Percentiles rank a stretch among this genome's conserved stretches.
These are phyloP conservation scores for Euphorbia tirucalli DNA, from an alignment of 345 rosid genomes.

Conservation along the genomic window DNA sequence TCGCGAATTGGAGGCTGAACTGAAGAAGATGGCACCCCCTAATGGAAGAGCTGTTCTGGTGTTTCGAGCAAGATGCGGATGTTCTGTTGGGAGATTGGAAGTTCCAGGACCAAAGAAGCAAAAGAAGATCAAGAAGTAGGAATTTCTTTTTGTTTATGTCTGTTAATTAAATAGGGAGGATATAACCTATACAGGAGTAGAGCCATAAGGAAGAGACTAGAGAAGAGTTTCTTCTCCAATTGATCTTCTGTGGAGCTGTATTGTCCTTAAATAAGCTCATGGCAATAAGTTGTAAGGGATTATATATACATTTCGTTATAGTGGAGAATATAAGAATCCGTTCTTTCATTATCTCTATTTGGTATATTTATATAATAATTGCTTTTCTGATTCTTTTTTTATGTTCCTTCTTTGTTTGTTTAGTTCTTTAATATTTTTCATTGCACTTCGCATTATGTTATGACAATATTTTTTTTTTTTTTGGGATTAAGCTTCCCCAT, in stretches of 20 bases:
- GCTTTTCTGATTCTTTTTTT: constrained; percentile 15
- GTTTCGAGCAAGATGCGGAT: constrained; percentile 66
- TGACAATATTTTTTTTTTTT: constrained; percentile 6
- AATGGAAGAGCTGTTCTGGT: constrained; percentile 71
- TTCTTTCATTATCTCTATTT: constrained; percentile 27
- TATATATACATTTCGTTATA: constrained; percentile 38
- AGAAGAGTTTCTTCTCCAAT: constrained; percentile 39
- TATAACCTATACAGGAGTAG: constrained; percentile 37
- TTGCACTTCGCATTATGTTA: background rate
- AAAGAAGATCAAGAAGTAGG: constrained; percentile 79
- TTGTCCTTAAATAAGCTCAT: constrained; percentile 47
- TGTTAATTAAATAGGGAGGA: constrained; percentile 23
- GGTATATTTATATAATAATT: constrained; percentile 12
- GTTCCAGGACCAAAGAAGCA: constrained; percentile 77
- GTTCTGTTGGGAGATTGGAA: constrained; percentile 73
- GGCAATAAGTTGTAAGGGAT: constrained; percentile 44
- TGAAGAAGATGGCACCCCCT: constrained; percentile 78
- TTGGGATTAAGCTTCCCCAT: background rate
- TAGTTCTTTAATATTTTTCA: background rate
- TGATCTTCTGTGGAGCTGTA: constrained; percentile 30
- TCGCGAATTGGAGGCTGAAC: constrained; percentile 63
- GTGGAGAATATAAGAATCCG: constrained; percentile 47
- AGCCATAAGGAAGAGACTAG: constrained; percentile 33
- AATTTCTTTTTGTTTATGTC: background rate
- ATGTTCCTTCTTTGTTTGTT: constrained; percentile 5